Conservation (phyloP, 495 filamentous ascomycete genomes). For the Tuber indicum region DNA sequence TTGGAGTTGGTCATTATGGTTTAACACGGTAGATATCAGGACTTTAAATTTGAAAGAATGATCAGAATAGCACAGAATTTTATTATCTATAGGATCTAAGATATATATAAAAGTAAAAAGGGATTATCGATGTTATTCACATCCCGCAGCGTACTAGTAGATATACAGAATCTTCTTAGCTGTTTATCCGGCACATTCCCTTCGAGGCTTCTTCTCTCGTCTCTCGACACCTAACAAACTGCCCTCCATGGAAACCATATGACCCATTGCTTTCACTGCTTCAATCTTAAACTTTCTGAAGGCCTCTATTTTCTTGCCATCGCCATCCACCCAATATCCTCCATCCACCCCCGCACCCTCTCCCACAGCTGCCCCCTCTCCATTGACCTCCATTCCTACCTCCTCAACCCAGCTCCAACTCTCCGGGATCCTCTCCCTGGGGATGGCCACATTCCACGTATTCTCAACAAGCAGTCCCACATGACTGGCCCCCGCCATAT, state of each 20-base stretch:
- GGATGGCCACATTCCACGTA: slow-evolving; percentile 66
- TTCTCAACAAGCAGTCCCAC: slow-evolving; percentile 66
- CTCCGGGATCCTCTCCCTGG: slow-evolving; percentile 57
- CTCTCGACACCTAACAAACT: slow-evolving; percentile 51
- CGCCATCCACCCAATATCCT: slow-evolving; percentile 59
- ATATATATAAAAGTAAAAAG: neutral
- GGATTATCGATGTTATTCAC: neutral
- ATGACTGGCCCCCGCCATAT: slow-evolving; percentile 65
- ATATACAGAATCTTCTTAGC: neutral
- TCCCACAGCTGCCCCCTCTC: slow-evolving; percentile 25
- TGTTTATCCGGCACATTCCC: neutral
- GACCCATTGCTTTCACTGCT: slow-evolving; percentile 56
- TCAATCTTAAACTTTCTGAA: slow-evolving; percentile 57
- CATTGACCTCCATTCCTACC: slow-evolving; percentile 42
- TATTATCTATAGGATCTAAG: neutral
- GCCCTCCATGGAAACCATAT: slow-evolving; percentile 62
- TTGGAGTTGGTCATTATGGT: neutral
- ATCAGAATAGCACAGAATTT: neutral
- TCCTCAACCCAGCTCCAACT: slow-evolving; percentile 55
- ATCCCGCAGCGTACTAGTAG: neutral
- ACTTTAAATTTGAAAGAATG: neutral
- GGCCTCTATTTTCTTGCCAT: slow-evolving; percentile 57
- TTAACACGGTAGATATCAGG: neutral
- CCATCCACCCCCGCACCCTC: slow-evolving; percentile 42
- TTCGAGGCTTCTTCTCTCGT: neutral